Evolutionary conservation across 1,139 yeast genomes (phyloP).

Genomic region (Yamadazyma songkhlaensis): DNA sequence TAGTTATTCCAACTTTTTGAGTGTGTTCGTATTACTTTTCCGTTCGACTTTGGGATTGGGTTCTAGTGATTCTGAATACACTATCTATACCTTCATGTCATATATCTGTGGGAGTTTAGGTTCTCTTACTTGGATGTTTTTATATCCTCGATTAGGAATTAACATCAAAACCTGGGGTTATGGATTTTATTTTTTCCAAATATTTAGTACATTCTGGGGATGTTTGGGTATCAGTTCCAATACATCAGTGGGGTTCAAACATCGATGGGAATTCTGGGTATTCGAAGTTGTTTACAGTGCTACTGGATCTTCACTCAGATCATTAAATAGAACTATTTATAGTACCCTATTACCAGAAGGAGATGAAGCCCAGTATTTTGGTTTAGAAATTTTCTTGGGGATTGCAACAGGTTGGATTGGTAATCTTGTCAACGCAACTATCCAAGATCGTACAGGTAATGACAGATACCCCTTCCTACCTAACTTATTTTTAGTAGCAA

Average conservation of each 20-base stretch:
- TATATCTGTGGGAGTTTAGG: conserved; percentile 35
- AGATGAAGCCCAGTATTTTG: conserved; percentile 45
- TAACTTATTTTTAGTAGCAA: conserved; percentile 28
- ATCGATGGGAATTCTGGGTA: conserved; percentile 45
- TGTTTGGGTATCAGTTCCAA: conserved; percentile 32
- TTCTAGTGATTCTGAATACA: conserved; percentile 36
- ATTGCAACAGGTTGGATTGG: conserved; percentile 48
- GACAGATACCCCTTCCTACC: conserved; percentile 41
- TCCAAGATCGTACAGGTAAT: conserved; percentile 41
- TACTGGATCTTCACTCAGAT: conserved; percentile 36
- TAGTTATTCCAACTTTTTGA: conserved; percentile 33
- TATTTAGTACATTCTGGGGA: conserved; percentile 43
- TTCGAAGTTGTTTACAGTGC: conserved; percentile 38
- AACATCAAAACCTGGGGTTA: conserved; percentile 36
- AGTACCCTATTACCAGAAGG: conserved; percentile 42
- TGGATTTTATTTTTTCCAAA: conserved; percentile 26
- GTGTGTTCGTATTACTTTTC: conserved; percentile 37
- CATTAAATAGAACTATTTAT: conserved; percentile 37
- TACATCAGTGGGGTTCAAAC: conserved; percentile 36
- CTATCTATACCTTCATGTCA: conserved; percentile 40
- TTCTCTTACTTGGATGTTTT: conserved; percentile 37
- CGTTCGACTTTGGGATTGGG: conserved; percentile 43
- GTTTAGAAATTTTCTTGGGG: conserved; percentile 42
- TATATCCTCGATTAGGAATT: conserved; percentile 25
- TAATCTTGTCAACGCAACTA: conserved; percentile 35